Percentiles rank a stretch among this genome's conserved stretches.
phyloP scores from a whole-genome alignment of 345 rosid genomes.

The Sisymbrium altissimum region DNA sequence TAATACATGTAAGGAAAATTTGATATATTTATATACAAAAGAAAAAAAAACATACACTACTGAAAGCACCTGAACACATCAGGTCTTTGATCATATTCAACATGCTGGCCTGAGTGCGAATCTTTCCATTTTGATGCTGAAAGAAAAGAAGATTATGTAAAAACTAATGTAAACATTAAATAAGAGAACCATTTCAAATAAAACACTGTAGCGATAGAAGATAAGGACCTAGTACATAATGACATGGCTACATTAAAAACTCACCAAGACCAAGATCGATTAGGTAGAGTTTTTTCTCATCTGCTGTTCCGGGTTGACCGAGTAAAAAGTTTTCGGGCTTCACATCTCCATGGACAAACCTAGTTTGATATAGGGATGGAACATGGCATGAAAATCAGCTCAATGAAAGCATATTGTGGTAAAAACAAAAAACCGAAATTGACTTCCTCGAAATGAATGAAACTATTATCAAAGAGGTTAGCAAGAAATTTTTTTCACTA shows the following conservation, averaged over 20 bases:
- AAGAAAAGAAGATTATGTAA: conserved; percentile 15
- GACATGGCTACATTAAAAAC: neutral
- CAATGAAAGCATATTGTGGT: neutral
- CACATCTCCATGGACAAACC: conserved; percentile 93
- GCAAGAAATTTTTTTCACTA: neutral
- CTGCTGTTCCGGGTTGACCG: conserved; percentile 79
- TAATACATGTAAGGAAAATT: neutral
- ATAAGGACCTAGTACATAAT: neutral
- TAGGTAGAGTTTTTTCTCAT: conserved; percentile 82
- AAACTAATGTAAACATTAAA: neutral
- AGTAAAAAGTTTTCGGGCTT: conserved; percentile 94
- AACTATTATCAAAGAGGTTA: neutral
- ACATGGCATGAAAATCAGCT: conserved; percentile 4
- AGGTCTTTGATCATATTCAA: conserved; percentile 95
- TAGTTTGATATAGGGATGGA: neutral
- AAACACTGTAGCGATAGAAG: neutral
- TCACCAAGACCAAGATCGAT: conserved; percentile 93
- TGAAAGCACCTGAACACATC: conserved; percentile 78
- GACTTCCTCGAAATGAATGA: neutral
- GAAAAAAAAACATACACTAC: neutral
- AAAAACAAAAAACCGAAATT: neutral
- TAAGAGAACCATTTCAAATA: neutral
- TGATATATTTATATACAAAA: neutral
- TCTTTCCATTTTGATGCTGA: conserved; percentile 93
- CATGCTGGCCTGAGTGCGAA: conserved; percentile 68